Base-by-base conservation (phyloP, 2,329 filamentous ascomycete species). In the Microsporum audouinii region DNA sequence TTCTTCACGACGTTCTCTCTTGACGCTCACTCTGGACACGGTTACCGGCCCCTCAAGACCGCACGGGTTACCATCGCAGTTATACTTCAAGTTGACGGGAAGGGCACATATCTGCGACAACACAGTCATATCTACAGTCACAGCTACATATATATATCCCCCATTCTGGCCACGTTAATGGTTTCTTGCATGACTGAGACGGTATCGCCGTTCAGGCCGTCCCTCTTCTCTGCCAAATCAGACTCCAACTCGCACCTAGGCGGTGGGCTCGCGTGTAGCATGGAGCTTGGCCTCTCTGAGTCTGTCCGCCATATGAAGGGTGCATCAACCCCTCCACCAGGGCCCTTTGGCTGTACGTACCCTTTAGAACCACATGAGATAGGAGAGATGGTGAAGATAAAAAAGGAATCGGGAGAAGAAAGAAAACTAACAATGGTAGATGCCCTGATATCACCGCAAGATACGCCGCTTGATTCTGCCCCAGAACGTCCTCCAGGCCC, bases 331-430 rank as follows among this genome's bases (percentile, higher is more conserved):
- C 78, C 83, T 68, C 75, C 78, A 61, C 78, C 81, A 65, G 75
- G 82, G 70, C 82, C 83, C 41, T 88, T 88, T 79, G 86, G 85
- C 69, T 88, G 85, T 88, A 79, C 14, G 62, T 63, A 33, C 7
- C 33, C 31, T 41, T 27, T 39, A 17, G n/a, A 17, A 34, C 31
- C 31, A 29, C 34, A 43, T n/a, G n/a, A 17, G 39, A n/a, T 14
- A 36, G 34, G 34, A 43, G 39, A 43, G 39, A 43, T 14, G 17
- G 14, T 14, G 39, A 14, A 43, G 39, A 6, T 8, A 10, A 8
- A 41, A n/a, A 23, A n/a, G 14, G 7, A 17, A 33, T 17, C 12
- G 3, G 27, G n/a, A 33, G 55, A 34, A 29, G 55, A 39, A 8
- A 39, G 8, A 2, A 29, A 12, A 57, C 34, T 57, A 38, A 43